These are phyloP conservation scores for Pulveroboletus sp. DNA, from an alignment of 768 basidiomycete genomes.

Conservation along the genomic window DNA sequence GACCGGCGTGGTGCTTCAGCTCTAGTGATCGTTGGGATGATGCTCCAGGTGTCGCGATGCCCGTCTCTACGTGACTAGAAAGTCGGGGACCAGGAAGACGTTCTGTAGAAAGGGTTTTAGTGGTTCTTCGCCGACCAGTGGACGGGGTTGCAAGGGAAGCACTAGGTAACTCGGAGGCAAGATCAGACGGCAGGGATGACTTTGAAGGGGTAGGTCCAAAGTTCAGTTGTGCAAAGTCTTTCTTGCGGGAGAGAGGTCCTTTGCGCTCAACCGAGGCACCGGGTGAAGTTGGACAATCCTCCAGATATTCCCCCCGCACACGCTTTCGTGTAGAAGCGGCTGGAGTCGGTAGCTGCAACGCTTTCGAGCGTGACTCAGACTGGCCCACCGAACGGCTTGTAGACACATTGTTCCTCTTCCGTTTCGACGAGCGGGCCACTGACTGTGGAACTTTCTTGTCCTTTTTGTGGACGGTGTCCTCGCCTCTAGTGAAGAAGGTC, in stretches of 20 bases:
- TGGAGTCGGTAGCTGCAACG: conserved; percentile 24
- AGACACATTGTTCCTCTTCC: conserved; percentile 10
- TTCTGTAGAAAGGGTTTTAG: background rate
- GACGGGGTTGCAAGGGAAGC: conserved; percentile 10
- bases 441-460: conserved; percentile 3
- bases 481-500: conserved; percentile 21
- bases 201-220: conserved; percentile 2
- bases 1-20: background rate
- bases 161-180: background rate
- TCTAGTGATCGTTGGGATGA: conserved; percentile 4
- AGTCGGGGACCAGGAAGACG: background rate
- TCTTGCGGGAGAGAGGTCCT: background rate
- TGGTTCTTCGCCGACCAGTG: conserved; percentile 1
- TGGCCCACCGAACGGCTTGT: background rate
- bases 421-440: conserved; percentile 16
- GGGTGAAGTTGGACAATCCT: background rate
- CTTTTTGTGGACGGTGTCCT: conserved; percentile 10
- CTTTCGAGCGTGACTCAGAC: conserved; percentile 3
- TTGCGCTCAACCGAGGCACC: background rate
- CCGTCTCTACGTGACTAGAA: background rate
- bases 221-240: conserved; percentile 2
- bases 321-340: conserved; percentile 18
- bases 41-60: conserved; percentile 18
- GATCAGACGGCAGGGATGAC: background rate
- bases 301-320: background rate